Evolutionary conservation across 768 basidiomycete species (phyloP).

Genomic region (Lactifluus echinatus): DNA sequence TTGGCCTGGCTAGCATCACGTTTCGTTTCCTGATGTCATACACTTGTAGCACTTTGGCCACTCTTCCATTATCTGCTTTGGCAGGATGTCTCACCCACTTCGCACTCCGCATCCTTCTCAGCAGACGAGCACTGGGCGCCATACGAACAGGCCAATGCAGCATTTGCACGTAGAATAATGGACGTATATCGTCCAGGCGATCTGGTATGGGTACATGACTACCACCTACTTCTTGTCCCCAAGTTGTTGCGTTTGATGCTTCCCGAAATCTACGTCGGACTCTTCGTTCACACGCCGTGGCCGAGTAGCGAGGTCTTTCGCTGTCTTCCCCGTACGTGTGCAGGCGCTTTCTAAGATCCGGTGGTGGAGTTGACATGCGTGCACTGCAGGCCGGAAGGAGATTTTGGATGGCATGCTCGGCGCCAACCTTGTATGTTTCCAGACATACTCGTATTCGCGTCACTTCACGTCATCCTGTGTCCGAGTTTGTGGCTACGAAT

Average conservation of each 20-base stretch:
- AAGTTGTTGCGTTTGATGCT: slow-evolving; percentile 69
- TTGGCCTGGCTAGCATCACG: not conserved
- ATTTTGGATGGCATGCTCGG: slow-evolving; percentile 98
- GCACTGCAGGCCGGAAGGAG: slow-evolving; percentile 64
- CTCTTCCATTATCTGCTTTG: slow-evolving; percentile 97
- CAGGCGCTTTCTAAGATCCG: not conserved
- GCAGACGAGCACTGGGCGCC: slow-evolving; percentile 78
- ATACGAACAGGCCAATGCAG: slow-evolving; percentile 76
- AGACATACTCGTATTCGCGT: slow-evolving; percentile 91
- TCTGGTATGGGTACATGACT: slow-evolving; percentile 91
- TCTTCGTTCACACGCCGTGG: slow-evolving; percentile 98
- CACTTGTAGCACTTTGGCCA: slow-evolving; percentile 77
- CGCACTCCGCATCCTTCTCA: slow-evolving; percentile 60
- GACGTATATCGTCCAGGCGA: slow-evolving; percentile 63
- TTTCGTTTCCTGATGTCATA: not conserved
- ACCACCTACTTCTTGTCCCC: slow-evolving; percentile 89
- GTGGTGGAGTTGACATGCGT: slow-evolving; percentile 1
- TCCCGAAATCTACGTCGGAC: slow-evolving; percentile 65
- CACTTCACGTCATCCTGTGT: slow-evolving; percentile 95
- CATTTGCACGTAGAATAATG: slow-evolving; percentile 68
- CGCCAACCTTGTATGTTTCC: slow-evolving; percentile 94
- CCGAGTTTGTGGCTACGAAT: slow-evolving; percentile 93
- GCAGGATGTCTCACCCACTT: slow-evolving; percentile 78
- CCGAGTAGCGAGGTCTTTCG: slow-evolving; percentile 95
- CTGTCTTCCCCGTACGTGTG: slow-evolving; percentile 71